Evolutionary conservation across 2,329 filamentous ascomycete species (phyloP), one percentile per base, ranked within the genome.

Genomic region (Verticillium tricorpus): DNA sequence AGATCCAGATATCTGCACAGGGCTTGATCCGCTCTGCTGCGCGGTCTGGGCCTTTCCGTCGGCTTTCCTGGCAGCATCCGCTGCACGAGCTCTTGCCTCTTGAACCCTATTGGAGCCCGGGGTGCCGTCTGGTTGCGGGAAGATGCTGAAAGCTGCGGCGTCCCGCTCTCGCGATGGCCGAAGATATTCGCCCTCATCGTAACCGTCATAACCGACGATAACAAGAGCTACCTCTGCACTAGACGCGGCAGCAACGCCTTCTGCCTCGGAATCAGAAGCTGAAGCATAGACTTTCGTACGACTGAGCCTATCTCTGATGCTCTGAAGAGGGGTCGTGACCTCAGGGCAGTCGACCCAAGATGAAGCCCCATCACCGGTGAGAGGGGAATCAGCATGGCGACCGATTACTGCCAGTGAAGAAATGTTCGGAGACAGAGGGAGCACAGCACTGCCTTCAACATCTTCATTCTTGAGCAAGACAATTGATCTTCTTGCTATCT

Each of bases 391-490:
- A 1, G 68, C 66, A 1, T 66, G 64, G 1, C 65, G 61, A 1
- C 68, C 68, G 3, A 69, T 35, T 2, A 69, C 60, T 2, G 64
- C 66, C 2, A 68, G 3, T 1, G 58, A 66, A 1, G 60, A 52
- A 3, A 62, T 32, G 14, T 32, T 14, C 2, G 52, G 11, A 8
- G 56, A 6, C 1, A 68, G 50, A 0, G 67, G 64, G 0, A 68
- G 61, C 0, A 64, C 4, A 0, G 62, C 59, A 3, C 1, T 19
- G 0, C 40, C 56, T 1, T 62, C 28, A 7, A 67, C 14, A 0
- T 4, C 2, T 0, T 64, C 34, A 32, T 69, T 69, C 64, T 66
- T 67, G 6, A 69, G 56, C n/a, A 69, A 25, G 0, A 69, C 66
- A 59, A 68, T 68, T 8, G 68, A 65, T 32, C 63, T 61, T 6